Evolutionary conservation across 176 grass and related monocot species (phyloP).

Genomic region (Leersia perrieri): DNA sequence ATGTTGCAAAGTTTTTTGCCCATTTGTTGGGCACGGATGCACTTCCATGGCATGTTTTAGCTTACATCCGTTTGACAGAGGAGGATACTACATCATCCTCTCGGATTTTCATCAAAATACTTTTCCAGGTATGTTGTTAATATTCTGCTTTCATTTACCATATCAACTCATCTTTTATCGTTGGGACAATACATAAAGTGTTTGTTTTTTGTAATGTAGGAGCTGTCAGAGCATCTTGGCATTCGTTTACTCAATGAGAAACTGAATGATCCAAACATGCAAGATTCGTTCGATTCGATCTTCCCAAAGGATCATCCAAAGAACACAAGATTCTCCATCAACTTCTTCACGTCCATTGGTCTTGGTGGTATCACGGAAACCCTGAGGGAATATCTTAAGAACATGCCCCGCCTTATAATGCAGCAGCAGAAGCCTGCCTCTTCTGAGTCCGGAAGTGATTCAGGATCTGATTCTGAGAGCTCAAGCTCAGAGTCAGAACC

Average conservation of each 20-base stretch:
- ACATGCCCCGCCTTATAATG: constrained; percentile 97
- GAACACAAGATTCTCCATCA: constrained; percentile 89
- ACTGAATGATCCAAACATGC: constrained; percentile 89
- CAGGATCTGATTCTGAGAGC: constrained; percentile 48
- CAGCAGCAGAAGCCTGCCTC: constrained; percentile 71
- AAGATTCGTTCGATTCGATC: constrained; percentile 72
- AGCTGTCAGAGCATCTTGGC: constrained; percentile 85
- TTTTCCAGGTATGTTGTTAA: constrained; percentile 78
- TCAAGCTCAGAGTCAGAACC: constrained; percentile 49
- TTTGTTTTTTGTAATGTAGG: constrained; percentile 33
- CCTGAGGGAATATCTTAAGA: constrained; percentile 87
- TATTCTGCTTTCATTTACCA: not conserved
- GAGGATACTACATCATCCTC: constrained; percentile 96
- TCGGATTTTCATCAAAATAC: constrained; percentile 94
- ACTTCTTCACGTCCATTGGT: constrained; percentile 93
- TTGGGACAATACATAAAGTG: constrained; percentile 1
- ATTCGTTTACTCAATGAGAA: constrained; percentile 81
- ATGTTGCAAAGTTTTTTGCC: constrained; percentile 95
- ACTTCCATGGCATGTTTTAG: constrained; percentile 83
- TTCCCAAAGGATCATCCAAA: constrained; percentile 95
- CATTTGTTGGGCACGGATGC: constrained; percentile 88
- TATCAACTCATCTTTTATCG: not conserved
- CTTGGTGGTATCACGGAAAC: constrained; percentile 90
- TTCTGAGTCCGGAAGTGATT: constrained; percentile 42
- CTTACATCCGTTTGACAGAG: constrained; percentile 91